Evolutionary conservation across 352 stramenopile species (phyloP).

Genomic region (Phytophthora hibernalis): DNA sequence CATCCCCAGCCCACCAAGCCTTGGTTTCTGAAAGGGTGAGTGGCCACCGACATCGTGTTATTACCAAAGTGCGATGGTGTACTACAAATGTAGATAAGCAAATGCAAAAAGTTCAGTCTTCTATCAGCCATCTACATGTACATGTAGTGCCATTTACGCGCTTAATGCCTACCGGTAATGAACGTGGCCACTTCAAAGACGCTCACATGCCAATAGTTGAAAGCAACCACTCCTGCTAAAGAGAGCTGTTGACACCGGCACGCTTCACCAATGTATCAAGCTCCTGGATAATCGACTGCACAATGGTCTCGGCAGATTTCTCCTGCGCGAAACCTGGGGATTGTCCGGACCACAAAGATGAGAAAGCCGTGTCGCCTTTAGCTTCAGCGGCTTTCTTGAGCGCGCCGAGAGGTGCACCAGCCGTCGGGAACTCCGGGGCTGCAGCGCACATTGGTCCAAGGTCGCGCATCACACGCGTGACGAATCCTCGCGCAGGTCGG

Average conservation of each 20-base stretch:
- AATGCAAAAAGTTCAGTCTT: no score
- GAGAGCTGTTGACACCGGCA: background rate
- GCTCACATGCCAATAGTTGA: background rate
- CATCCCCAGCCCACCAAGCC: constrained; percentile 9
- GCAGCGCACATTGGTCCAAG: constrained; percentile 36
- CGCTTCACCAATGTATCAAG: constrained; percentile 9
- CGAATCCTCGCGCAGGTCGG: constrained; percentile 51
- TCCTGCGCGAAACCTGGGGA: constrained; percentile 33
- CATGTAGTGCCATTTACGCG: no score
- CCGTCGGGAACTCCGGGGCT: constrained; percentile 31
- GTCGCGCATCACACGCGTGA: constrained; percentile 48
- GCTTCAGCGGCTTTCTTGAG: constrained; percentile 31
- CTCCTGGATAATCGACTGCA: constrained; percentile 31
- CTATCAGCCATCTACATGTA: no score
- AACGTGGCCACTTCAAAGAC: no score
- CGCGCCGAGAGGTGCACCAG: constrained; percentile 24
- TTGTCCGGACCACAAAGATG: constrained; percentile 39
- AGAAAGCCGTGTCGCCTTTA: constrained; percentile 32
- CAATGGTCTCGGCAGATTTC: constrained; percentile 31
- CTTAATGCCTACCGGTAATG: no score
- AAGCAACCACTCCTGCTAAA: constrained; percentile 1
- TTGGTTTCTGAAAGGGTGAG: constrained; percentile 29
- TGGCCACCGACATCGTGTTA: background rate
- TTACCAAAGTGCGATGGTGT: background rate
- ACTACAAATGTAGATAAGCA: no score